phyloP scores from a whole-genome alignment of 805 yeast species.

The Candida nitratophila region DNA sequence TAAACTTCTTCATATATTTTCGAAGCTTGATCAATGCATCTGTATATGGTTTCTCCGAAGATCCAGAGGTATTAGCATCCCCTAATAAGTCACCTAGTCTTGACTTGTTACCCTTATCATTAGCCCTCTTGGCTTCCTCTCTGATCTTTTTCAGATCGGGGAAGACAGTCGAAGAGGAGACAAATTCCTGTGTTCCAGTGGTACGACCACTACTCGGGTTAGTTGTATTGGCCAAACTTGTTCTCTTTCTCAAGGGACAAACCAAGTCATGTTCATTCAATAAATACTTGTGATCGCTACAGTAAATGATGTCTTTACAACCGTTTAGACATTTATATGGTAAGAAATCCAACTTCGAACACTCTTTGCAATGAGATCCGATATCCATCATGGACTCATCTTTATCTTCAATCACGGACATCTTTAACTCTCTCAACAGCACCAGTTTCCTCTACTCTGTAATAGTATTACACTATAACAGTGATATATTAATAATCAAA shows the following conservation, averaged over 20 bases:
- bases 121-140: conserved; percentile 24
- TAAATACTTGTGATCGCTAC: neutral
- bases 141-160: conserved; percentile 43
- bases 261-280: conserved; percentile 21
- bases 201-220: conserved; percentile 4
- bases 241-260: conserved; percentile 18
- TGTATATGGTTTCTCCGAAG: conserved; percentile 1
- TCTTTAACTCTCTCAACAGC: neutral
- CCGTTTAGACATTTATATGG: conserved; percentile 46
- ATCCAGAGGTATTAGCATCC: conserved; percentile 13
- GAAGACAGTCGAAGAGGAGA: conserved; percentile 40
- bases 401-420: conserved; percentile 6
- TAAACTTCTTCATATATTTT: conserved; percentile 11
- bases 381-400: conserved; percentile 41
- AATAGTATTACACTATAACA: neutral
- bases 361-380: conserved; percentile 49
- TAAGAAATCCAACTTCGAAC: conserved; percentile 48
- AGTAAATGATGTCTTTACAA: conserved; percentile 22
- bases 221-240: conserved; percentile 3
- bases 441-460: neutral
- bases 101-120: conserved; percentile 5
- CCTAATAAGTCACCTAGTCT: conserved; percentile 14
- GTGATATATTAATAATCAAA: too few relatives aligned
- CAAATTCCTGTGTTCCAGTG: conserved; percentile 13
- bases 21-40: conserved; percentile 13